A percentile compares a stretch with the other conserved stretches of the same genome.
phyloP scores from a whole-genome alignment of 495 filamentous ascomycete species.

The Neurospora tetrasperma region DNA sequence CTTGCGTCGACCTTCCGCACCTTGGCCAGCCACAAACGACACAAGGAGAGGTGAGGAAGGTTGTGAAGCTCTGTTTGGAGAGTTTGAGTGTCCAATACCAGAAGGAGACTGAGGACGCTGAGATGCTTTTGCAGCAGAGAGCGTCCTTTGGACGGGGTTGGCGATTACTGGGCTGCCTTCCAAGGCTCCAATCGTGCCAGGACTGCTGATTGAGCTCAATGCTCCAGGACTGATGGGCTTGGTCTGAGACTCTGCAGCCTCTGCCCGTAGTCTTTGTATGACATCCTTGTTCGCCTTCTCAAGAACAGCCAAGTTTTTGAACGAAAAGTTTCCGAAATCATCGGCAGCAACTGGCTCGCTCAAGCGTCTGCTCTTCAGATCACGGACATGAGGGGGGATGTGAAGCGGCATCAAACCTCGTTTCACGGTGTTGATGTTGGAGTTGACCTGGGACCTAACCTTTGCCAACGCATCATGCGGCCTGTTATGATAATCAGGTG shows the following conservation, averaged over 20 bases:
- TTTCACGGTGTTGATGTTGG: constrained; percentile 72
- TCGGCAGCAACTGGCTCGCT: constrained; percentile 84
- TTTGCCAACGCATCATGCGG: constrained; percentile 92
- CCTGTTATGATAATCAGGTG: constrained; percentile 65
- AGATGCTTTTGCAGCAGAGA: constrained; percentile 64
- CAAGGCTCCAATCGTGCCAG: constrained; percentile 44
- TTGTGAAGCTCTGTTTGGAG: constrained; percentile 78
- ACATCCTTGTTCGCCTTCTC: constrained; percentile 99
- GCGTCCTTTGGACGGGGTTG: constrained; percentile 66
- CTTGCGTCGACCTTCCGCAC: constrained; percentile 38
- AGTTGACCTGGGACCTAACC: constrained; percentile 76
- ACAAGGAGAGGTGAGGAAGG: constrained; percentile 91
- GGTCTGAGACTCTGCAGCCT: constrained; percentile 63
- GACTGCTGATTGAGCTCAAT: constrained; percentile 30
- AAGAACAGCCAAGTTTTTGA: constrained; percentile 93
- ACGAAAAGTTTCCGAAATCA: constrained; percentile 93
- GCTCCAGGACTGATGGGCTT: constrained; percentile 37
- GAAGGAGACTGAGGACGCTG: constrained; percentile 84
- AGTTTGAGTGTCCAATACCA: constrained; percentile 64
- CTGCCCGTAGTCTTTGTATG: constrained; percentile 86
- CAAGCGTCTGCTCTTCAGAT: constrained; percentile 71
- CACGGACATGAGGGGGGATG: constrained; percentile 91
- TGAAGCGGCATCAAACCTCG: constrained; percentile 88
- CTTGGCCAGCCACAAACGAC: constrained; percentile 73
- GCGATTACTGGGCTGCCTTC: constrained; percentile 81